Conservation (phyloP, 2,329 filamentous ascomycete species). For the Colletotrichum sp. region DNA sequence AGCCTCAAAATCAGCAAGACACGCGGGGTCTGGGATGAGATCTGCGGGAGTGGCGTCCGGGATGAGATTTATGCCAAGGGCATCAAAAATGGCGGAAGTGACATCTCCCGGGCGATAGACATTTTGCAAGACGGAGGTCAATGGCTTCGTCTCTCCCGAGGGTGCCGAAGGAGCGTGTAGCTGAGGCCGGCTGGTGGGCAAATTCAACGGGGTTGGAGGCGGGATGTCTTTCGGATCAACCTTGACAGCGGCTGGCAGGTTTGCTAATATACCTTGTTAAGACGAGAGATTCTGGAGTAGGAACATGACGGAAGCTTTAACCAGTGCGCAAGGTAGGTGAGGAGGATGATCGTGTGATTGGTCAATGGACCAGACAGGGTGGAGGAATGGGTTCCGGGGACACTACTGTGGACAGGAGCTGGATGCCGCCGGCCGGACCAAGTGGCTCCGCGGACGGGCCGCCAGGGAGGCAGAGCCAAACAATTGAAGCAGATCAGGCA, state of each 20-base stretch:
- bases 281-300: neutral
- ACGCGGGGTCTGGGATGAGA: slow-evolving; percentile 58
- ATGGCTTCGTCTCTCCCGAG: slow-evolving; percentile 33
- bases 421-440: neutral
- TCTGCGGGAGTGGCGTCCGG: slow-evolving; percentile 51
- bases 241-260: slow-evolving; percentile 27
- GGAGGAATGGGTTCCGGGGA: neutral
- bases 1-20: slow-evolving; percentile 55
- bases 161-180: slow-evolving; percentile 6
- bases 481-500: slow-evolving; percentile 10
- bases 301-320: neutral
- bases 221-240: slow-evolving; percentile 57
- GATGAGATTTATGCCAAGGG: slow-evolving; percentile 62
- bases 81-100: slow-evolving; percentile 55
- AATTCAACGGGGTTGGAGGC: slow-evolving; percentile 58
- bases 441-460: slow-evolving; percentile 2
- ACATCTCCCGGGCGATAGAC: slow-evolving; percentile 59
- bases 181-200: slow-evolving; percentile 49
- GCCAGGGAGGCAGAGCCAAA: neutral
- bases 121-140: slow-evolving; percentile 57
- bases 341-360: neutral
- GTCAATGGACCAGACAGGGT: neutral
- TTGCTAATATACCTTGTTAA: slow-evolving; percentile 25
- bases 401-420: neutral
- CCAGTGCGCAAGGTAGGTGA: neutral